Base-by-base conservation (phyloP, 2,329 filamentous ascomycete species). In the Lithohypha guttulata region DNA sequence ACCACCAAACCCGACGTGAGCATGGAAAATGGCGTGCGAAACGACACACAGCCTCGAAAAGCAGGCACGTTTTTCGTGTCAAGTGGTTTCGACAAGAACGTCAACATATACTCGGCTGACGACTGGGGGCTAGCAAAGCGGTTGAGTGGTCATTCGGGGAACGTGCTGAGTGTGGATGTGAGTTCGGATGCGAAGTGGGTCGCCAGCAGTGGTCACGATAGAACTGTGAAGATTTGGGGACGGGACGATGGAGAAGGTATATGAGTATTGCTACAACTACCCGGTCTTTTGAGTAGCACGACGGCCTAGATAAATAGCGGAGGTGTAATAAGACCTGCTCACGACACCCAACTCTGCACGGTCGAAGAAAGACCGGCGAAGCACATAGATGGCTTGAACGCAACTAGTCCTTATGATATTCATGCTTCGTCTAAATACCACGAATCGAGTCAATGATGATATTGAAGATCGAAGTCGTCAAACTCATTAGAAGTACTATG, bases 141-240 rank as follows among this genome's bases (percentile, higher is more conserved):
- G 11, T 65, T 98, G 42, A 84, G 80, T 51, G 91, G 87, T 0
- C 91, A 98, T 60, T 85, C 86, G 1, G 87, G 85, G 2, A 91
- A 93, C 27, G 87, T 98, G 8, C 75, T 93, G 37, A 93, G 85
- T 51, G 81, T 85, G 9, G 91, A 98, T 63, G 77, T 94, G 38
- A 93, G 82, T 54, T 70, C 71, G 47, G 84, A 96, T 60, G 83
- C 79, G 6, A 81, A 71, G 55, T 98, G 86, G 84, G 93, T 98
- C 59, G 83, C 89, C 17, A 95, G 86, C 58, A 86, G 85, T 50
- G 87, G 91, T 2, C 84, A 94, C 56, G 91, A 98, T 61, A 75
- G 87, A 39, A 96, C 89, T 2, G 84, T 96, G 35, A 98, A 98
- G 67, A 68, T 98, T 2, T 98, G 91, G 91, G 84, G 84, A 3